Evolutionary conservation across 1,284 basidiomycete genomes (phyloP).

Genomic region (Rhodotorula glutinis): DNA sequence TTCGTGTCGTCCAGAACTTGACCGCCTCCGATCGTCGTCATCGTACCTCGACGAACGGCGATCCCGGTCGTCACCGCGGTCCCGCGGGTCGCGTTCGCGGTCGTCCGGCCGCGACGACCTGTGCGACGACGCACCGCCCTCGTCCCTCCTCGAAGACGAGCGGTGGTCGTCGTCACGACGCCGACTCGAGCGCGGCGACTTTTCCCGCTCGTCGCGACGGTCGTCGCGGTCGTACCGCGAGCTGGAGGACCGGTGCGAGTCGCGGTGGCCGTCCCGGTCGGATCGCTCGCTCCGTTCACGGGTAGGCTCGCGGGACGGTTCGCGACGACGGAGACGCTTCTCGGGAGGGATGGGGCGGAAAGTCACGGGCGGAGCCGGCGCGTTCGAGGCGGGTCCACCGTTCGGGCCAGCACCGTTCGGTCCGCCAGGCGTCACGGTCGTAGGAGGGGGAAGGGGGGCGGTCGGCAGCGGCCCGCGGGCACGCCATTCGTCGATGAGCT

Average conservation of each 20-base stretch:
- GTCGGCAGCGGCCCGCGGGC: conserved; percentile 39
- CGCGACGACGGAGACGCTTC: conserved; percentile 20
- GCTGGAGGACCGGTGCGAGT: not conserved
- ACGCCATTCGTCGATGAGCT: conserved; percentile 73
- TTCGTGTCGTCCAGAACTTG: not conserved
- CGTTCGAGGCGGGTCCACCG: not conserved
- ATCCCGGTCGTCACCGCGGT: conserved; percentile 12
- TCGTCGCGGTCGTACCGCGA: conserved; percentile 5
- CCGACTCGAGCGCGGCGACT: not conserved
- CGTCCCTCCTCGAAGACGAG: conserved; percentile 6
- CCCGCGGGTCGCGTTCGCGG: conserved; percentile 3
- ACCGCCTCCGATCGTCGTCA: conserved; percentile 7
- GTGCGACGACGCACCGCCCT: not conserved
- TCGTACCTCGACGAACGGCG: conserved; percentile 4
- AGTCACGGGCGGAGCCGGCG: conserved; percentile 8
- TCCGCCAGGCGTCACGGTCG: not conserved
- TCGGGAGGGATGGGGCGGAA: conserved; percentile 36
- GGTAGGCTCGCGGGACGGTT: conserved; percentile 4
- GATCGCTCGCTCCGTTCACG: conserved; percentile 3
- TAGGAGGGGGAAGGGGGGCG: conserved; percentile 45
- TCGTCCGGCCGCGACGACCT: conserved; percentile 6
- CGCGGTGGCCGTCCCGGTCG: not conserved
- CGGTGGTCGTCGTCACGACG: conserved; percentile 12
- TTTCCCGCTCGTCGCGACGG: conserved; percentile 6
- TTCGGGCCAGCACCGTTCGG: conserved; percentile 8